Conservation (phyloP, 768 basidiomycete species). For the Dacryopinax primogenitus region DNA sequence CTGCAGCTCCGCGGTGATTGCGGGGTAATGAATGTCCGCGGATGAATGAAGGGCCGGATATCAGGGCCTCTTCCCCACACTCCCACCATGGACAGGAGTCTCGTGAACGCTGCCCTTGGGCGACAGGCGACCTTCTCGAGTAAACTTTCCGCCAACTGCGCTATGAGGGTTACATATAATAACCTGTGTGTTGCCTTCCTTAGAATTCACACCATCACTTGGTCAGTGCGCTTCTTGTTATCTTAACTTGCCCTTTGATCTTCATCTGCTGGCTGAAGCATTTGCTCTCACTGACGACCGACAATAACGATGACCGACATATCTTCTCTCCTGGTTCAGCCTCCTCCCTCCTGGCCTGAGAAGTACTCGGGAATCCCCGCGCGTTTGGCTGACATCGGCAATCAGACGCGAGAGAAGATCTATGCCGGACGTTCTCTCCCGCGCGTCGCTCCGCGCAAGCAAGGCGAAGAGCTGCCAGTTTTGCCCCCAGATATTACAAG, state of each 20-base stretch:
- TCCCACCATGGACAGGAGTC: background rate
- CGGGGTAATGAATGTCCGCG: background rate
- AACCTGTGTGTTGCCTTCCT: background rate
- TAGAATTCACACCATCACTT: background rate
- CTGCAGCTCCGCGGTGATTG: background rate
- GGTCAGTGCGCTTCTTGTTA: background rate
- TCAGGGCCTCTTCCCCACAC: background rate
- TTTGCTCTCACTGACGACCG: background rate
- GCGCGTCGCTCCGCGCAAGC: background rate
- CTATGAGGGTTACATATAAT: background rate
- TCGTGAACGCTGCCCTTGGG: background rate
- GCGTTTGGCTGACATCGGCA: background rate
- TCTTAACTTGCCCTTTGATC: background rate
- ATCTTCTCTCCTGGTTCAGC: background rate
- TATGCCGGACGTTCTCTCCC: background rate
- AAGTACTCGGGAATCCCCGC: background rate
- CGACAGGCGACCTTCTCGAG: background rate
- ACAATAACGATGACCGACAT: background rate
- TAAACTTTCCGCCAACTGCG: background rate
- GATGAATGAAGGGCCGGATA: background rate
- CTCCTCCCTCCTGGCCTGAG: background rate
- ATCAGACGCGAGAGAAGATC: background rate
- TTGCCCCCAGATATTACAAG: constrained; percentile 27
- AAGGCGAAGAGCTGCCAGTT: constrained; percentile 21
- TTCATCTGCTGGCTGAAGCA: background rate